A percentile compares a stretch with the other conserved stretches of the same genome.
Evolutionary conservation across 176 grass and related monocot genomes (phyloP).

Genomic region (Zea mays): Zm-B73-REFERENCE-NAM-5.0 NC_050101.1:126217501-126218000

Average conservation of each 20-base stretch:
- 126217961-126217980: no score
- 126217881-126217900: no score
- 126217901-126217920: no score
- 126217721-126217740: no score
- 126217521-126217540: slow-evolving; percentile 1
- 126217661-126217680: neutral
- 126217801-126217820: neutral
- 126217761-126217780: no score
- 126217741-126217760: no score
- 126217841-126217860: neutral
- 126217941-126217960: no score
- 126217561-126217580: slow-evolving; percentile 8
- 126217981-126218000: no score
- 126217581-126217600: neutral
- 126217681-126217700: no score
- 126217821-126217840: neutral
- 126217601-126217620: slow-evolving; percentile 19
- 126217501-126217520: slow-evolving; percentile 6
- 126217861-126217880: neutral
- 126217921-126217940: no score
- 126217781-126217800: no score
- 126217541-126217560: slow-evolving; percentile 6
- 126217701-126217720: no score
- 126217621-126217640: slow-evolving; percentile 17
- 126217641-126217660: slow-evolving; percentile 16